Percentiles rank a stretch among this genome's conserved stretches.
Conservation (phyloP, 2,329 filamentous ascomycete genomes). For the Ophiostoma ips region DNA sequence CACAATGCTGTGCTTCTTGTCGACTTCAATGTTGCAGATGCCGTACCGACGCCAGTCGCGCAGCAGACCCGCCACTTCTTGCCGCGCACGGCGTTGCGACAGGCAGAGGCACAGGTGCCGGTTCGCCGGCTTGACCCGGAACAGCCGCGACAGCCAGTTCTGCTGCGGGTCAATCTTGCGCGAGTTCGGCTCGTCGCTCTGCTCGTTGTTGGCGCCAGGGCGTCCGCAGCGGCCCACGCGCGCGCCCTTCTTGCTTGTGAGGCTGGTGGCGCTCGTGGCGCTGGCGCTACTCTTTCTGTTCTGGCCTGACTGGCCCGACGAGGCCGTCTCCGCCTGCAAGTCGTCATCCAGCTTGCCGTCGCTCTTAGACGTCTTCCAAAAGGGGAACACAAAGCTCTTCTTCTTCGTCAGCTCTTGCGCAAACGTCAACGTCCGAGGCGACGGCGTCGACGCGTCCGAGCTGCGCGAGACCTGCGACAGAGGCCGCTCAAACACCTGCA, state of each 20-base stretch:
- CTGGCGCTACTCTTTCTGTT: conserved; percentile 7
- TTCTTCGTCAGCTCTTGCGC: conserved; percentile 21
- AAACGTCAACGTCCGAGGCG: neutral
- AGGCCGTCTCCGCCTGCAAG: neutral
- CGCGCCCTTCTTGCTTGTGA: neutral
- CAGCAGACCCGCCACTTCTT: conserved; percentile 62
- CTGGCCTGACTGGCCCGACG: conserved; percentile 14
- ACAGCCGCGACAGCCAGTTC: conserved; percentile 80
- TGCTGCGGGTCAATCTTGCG: conserved; percentile 54
- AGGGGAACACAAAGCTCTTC: conserved; percentile 40
- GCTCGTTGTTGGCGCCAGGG: conserved; percentile 10
- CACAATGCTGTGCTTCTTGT: conserved; percentile 66
- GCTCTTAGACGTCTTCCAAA: conserved; percentile 37
- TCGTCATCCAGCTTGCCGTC: conserved; percentile 28
- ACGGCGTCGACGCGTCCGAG: neutral
- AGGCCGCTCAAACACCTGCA: neutral
- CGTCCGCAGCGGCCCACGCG: neutral
- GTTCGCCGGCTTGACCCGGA: conserved; percentile 74
- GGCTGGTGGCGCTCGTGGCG: conserved; percentile 1
- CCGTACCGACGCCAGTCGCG: conserved; percentile 72
- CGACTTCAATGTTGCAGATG: conserved; percentile 64
- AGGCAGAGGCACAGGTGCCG: conserved; percentile 63
- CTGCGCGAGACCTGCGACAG: conserved; percentile 2
- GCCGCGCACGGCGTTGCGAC: conserved; percentile 57
- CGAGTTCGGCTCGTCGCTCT: conserved; percentile 26